Evolutionary conservation across 2,329 filamentous ascomycete species (phyloP), one percentile per base, ranked within the genome.

Genomic region (Acarospora socialis): DNA sequence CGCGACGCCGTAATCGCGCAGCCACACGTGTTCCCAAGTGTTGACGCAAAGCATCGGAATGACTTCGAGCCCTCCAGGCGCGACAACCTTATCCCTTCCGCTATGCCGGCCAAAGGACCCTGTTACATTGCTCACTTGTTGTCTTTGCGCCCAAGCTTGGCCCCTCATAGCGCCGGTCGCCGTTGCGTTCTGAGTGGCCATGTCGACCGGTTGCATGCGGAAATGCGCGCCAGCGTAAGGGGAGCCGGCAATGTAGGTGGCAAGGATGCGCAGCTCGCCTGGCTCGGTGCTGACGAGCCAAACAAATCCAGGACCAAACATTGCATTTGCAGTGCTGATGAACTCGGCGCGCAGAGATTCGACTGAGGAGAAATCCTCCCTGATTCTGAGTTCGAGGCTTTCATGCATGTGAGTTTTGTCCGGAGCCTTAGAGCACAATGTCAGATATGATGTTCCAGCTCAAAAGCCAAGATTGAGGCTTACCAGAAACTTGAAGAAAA

Each of bases 231-330:
- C 76, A 3, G 81, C 72, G 57, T 87, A 90, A 4, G 90, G 90
- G 5, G 80, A 81, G 36, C 90, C 90, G 36, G 87, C 86, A 38
- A 86, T 73, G 64, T 95, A 98, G 35, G 90, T 98, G 46, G 74
- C 69, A 36, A 98, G 67, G 49, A 98, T 70, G 48, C 76, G 73
- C 47, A 63, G 55, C 32, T 57, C 66, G 19, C 61, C 26, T 4
- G 12, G 5, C 9, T 32, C 28, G 12, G 23, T 21, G 6, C 13
- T 72, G 49, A 94, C 81, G 39, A 98, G 76, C 90, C 90, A 98
- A 52, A 95, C 80, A 60, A 92, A 95, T 43, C 90, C 90, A 0
- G 87, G 86, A 33, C 87, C 90, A 61, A 98, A 95, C 84, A 95
- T 94, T 60, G 75, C 70, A 44, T 73, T 67, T 36, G 87, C 87